phyloP scores from a whole-genome alignment of 1,284 basidiomycete species.

The Trametes pubescens region DNA sequence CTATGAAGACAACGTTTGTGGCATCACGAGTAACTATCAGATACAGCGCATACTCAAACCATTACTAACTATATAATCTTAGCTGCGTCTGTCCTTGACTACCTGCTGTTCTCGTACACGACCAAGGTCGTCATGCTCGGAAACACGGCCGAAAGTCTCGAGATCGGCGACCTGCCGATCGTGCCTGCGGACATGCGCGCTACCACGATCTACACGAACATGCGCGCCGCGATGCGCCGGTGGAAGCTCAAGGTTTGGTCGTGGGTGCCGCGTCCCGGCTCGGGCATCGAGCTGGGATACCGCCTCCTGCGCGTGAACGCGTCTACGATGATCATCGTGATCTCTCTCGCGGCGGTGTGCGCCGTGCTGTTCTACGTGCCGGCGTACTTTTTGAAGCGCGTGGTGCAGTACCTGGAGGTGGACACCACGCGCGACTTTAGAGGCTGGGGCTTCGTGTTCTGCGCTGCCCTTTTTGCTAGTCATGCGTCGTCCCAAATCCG shows the following conservation, averaged over 20 bases:
- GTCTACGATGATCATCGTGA: slow-evolving; percentile 51
- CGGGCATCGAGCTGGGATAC: slow-evolving; percentile 70
- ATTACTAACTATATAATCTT: neutral
- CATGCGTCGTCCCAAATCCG: slow-evolving; percentile 68
- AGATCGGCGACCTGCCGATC: slow-evolving; percentile 87
- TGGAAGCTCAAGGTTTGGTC: slow-evolving; percentile 53
- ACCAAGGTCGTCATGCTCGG: slow-evolving; percentile 87
- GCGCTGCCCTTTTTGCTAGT: slow-evolving; percentile 71
- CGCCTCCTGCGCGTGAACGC: slow-evolving; percentile 64
- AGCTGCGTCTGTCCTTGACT: slow-evolving; percentile 58
- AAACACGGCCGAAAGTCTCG: slow-evolving; percentile 73
- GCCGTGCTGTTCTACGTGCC: slow-evolving; percentile 83
- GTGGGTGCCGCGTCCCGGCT: slow-evolving; percentile 58
- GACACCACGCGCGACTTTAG: slow-evolving; percentile 60
- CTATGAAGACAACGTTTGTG: slow-evolving; percentile 73
- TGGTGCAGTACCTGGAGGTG: slow-evolving; percentile 80
- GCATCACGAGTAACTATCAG: slow-evolving; percentile 52
- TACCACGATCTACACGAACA: slow-evolving; percentile 51
- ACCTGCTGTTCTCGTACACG: slow-evolving; percentile 82
- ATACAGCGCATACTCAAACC: neutral
- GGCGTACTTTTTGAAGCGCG: slow-evolving; percentile 74
- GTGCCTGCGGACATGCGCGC: slow-evolving; percentile 78
- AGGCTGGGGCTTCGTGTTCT: slow-evolving; percentile 80
- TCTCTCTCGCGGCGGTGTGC: slow-evolving; percentile 64
- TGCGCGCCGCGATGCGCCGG: slow-evolving; percentile 50